Percentiles rank a stretch among this genome's conserved stretches.
Evolutionary conservation across 768 basidiomycete species (phyloP).

Genomic region (Ramaria sp.): DNA sequence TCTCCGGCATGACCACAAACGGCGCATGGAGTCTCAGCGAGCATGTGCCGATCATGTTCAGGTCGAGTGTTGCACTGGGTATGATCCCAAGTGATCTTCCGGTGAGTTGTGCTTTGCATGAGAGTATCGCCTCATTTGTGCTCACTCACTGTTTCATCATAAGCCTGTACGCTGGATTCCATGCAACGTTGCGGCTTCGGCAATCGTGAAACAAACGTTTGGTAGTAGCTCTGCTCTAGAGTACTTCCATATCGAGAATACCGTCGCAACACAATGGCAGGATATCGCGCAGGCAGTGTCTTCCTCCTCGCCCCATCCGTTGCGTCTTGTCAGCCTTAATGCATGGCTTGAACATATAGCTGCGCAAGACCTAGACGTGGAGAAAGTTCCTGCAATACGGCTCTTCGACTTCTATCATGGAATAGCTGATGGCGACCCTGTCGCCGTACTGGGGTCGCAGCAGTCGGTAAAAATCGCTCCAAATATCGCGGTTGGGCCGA

Average conservation of each 20-base stretch:
- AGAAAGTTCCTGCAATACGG: background rate
- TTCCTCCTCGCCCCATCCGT: background rate
- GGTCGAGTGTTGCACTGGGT: background rate
- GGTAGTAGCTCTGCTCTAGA: background rate
- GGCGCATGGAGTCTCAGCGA: conserved; percentile 2
- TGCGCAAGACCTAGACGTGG: background rate
- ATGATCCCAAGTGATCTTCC: background rate
- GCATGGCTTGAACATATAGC: background rate
- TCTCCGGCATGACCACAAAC: background rate
- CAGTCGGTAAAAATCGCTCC: background rate
- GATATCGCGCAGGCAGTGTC: background rate
- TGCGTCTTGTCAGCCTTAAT: background rate
- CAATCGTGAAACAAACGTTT: background rate
- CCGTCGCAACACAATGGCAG: background rate
- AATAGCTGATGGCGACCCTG: background rate
- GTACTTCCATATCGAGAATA: conserved; percentile 3
- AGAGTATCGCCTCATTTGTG: background rate
- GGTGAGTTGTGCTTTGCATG: background rate
- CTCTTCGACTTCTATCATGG: background rate
- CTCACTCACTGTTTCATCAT: background rate
- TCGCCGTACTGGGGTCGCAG: background rate
- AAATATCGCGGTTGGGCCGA: background rate
- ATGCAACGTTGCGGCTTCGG: background rate
- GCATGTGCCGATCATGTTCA: conserved; percentile 1
- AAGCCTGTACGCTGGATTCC: background rate